A percentile compares a stretch with the other conserved stretches of the same genome.
Conservation (phyloP, 352 stramenopile genomes). For the Globisporangium recalcitrans region DNA sequence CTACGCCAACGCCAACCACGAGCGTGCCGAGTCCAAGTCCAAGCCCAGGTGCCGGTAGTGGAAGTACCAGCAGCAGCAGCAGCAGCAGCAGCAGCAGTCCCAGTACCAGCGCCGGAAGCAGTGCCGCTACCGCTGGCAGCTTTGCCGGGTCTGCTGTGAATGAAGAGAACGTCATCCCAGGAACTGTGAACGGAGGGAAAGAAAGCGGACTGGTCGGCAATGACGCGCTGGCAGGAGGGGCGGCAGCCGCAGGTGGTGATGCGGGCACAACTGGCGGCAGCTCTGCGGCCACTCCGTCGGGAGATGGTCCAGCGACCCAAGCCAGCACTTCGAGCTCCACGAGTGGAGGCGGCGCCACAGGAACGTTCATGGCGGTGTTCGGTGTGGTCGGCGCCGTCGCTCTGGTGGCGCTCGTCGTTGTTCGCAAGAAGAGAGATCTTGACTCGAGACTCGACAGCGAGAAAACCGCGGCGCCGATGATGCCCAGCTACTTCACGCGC, state of each 20-base stretch:
- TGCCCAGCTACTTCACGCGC: slow-evolving; percentile 37
- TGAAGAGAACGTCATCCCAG: slow-evolving; percentile 14
- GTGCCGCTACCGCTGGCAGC: neutral
- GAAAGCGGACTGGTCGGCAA: neutral
- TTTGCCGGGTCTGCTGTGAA: slow-evolving; percentile 7
- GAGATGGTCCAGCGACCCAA: slow-evolving; percentile 1
- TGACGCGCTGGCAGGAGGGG: neutral
- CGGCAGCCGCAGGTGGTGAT: slow-evolving; percentile 18
- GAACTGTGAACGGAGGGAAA: slow-evolving; percentile 7
- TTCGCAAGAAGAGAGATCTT: slow-evolving; percentile 41
- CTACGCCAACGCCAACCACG: slow-evolving; percentile 11
- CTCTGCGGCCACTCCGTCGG: neutral
- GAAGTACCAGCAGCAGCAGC: neutral
- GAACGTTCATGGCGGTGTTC: slow-evolving; percentile 47
- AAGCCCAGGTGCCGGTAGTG: neutral
- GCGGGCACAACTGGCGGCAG: slow-evolving; percentile 16
- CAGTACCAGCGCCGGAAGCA: slow-evolving; percentile 1
- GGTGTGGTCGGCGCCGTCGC: slow-evolving; percentile 37
- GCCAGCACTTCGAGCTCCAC: slow-evolving; percentile 28
- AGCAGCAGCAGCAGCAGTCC: neutral
- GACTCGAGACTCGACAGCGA: slow-evolving; percentile 40
- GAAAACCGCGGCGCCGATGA: slow-evolving; percentile 33
- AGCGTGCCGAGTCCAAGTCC: slow-evolving; percentile 2
- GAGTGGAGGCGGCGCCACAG: slow-evolving; percentile 27
- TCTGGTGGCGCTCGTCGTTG: slow-evolving; percentile 41